Base-by-base conservation (phyloP, 2,329 filamentous ascomycete species). In the Pseudocercospora cruenta region DNA sequence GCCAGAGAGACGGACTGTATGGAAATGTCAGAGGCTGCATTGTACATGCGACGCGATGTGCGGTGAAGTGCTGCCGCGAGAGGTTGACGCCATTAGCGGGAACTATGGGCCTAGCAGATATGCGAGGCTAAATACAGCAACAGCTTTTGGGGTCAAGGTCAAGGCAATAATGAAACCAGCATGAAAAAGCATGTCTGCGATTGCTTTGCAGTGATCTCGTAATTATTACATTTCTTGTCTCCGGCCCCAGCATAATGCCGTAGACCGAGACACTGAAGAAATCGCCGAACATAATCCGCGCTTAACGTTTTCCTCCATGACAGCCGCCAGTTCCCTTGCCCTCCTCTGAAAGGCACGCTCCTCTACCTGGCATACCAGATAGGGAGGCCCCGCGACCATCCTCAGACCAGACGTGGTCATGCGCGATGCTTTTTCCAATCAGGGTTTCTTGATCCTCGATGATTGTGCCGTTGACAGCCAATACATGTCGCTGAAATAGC, bases 401-500 rank as follows among this genome's bases (percentile, higher is more conserved):
- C 22, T 49, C 54, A 36, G 43, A n/a, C 26, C 60, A 28, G 26
- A 9, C 33, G 51, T 67, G 62, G 33, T 58, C 26, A 59, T 66
- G 67, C 43, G 47, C 58, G 16, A 66, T 63, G 36, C 49, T 58
- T 21, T 22, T 61, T n/a, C 65, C 68, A 21, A 74, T 58, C 31
- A 75, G 58, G 58, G 72, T 79, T 74, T 84, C 81, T 12, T 80
- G 70, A 75, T 89, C 86, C 22, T 76, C 74, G 4, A 83, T 74
- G 19, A 89, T 74, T 0, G 82, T 85, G 57, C 82, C 81, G 74
- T 90, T 89, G 2, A 81, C 77, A 3, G 86, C 85, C 28, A 78
- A 75, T 26, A 90, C 85, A 58, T 86, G 81, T 21, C 89, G 82
- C 64, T 77, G 80, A 76, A 90, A 92, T 51, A 90, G 78, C 74